phyloP scores from a whole-genome alignment of 495 filamentous ascomycete genomes.

The Trichoderma erinaceum region DNA sequence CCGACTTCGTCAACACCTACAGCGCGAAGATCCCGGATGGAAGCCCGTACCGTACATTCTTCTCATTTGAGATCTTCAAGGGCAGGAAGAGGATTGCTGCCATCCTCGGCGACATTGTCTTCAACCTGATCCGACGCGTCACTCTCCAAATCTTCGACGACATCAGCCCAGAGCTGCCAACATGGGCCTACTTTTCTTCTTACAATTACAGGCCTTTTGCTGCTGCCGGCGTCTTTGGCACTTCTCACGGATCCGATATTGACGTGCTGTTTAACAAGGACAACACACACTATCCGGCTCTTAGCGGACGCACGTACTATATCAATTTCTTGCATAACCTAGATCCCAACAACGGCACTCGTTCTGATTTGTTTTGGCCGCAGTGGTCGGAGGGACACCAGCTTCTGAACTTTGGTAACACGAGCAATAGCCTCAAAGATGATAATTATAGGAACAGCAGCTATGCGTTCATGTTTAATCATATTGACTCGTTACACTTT shows the following conservation, averaged over 20 bases:
- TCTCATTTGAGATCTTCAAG: conserved; percentile 53
- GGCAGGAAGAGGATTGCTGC: conserved; percentile 54
- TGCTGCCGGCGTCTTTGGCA: conserved; percentile 48
- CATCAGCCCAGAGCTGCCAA: conserved; percentile 38
- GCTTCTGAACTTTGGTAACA: conserved; percentile 52
- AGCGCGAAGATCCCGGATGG: conserved; percentile 43
- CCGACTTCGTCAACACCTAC: conserved; percentile 53
- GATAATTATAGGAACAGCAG: conserved; percentile 54
- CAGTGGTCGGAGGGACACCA: conserved; percentile 43
- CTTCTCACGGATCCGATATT: conserved; percentile 45
- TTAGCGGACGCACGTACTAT: conserved; percentile 56
- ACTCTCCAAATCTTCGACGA: conserved; percentile 42
- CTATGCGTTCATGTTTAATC: conserved; percentile 43
- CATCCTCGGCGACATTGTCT: conserved; percentile 54
- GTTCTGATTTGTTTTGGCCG: conserved; percentile 50
- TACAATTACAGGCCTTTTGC: conserved; percentile 51
- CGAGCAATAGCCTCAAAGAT: conserved; percentile 38
- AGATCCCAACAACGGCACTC: conserved; percentile 53
- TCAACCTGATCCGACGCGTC: conserved; percentile 55
- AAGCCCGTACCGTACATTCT: conserved; percentile 59
- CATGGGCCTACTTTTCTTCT: conserved; percentile 53
- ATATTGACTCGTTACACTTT: conserved; percentile 28
- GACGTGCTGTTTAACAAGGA: conserved; percentile 44
- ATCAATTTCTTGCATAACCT: conserved; percentile 58
- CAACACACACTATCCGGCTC: conserved; percentile 53